Evolutionary conservation across 2,329 filamentous ascomycete species (phyloP), one percentile per base, ranked within the genome.

Genomic region (Leptographium wingfieldii): DNA sequence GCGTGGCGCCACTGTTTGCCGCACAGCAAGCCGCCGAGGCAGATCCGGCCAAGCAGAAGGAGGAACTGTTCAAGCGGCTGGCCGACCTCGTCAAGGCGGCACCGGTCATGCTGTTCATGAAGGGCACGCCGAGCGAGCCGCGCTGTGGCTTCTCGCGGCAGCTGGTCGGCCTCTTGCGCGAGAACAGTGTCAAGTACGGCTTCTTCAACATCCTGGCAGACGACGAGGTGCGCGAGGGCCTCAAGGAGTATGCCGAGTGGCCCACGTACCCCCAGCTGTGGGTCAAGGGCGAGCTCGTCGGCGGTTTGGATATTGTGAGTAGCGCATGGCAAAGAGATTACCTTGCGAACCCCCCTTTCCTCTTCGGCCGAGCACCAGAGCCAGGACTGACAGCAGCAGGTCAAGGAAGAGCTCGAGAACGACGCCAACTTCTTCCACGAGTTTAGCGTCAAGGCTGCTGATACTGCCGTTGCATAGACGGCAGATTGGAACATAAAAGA

Each of bases 151-250:
- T 99, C 75, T 95, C 90, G 66, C 80, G 92, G 66, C 91, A 96
- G 75, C 77, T 96, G 53, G 94, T 99, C 52, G 85, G 78, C 31
- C 82, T 99, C 55, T 75, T 99, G 67, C 83, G 94, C 58, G 92
- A 97, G 74, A 86, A 90, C 70, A 87, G 87, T 56, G 88, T 99
- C 62, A 90, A 95, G 71, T 99, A 97, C 72, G 94, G 94, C 25
- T 99, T 99, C 79, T 99, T 99, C 79, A 97, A 99, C 71, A 99
- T 99, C 65, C 75, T 99, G 67, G 94, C 94, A 64, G 94, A 99
- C 71, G 92, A 99, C 69, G 92, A 97, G 73, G 94, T 99, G 55
- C 82, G 94, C 63, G 92, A 97, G 75, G 94, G 94, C 0, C 76
- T 99, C 69, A 99, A 99, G 80, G 90, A 94, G 74, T 97, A 85